phyloP scores from a whole-genome alignment of 768 basidiomycete genomes.

The Auricularia heimuer region DNA sequence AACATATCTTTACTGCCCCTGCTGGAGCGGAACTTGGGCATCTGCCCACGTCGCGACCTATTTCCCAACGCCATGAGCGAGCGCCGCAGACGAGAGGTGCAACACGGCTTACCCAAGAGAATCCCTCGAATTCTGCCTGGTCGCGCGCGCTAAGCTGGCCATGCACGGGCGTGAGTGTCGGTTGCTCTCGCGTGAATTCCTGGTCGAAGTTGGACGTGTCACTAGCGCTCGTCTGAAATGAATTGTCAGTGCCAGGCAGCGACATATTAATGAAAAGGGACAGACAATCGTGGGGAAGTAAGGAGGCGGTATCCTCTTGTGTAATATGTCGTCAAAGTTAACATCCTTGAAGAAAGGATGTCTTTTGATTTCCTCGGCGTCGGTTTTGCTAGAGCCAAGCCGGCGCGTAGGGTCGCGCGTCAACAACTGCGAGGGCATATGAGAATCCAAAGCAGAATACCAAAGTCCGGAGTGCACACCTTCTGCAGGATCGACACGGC shows the following conservation, averaged over 20 bases:
- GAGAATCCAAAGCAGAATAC: background rate
- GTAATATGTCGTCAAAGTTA: constrained; percentile 90
- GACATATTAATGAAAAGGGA: constrained; percentile 6
- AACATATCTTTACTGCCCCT: background rate
- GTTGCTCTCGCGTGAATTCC: constrained; percentile 95
- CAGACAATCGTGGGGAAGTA: constrained; percentile 95
- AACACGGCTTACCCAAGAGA: constrained; percentile 66
- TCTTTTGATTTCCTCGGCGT: constrained; percentile 94
- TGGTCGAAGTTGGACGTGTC: constrained; percentile 45
- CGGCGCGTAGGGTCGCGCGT: constrained; percentile 87
- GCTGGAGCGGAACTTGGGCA: background rate
- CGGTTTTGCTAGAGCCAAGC: constrained; percentile 82
- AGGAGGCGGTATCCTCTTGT: constrained; percentile 94
- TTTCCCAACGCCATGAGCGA: background rate
- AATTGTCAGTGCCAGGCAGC: constrained; percentile 9
- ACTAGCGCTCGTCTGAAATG: constrained; percentile 61
- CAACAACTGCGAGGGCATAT: constrained; percentile 48
- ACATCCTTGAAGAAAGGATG: constrained; percentile 99
- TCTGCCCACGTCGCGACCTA: constrained; percentile 9
- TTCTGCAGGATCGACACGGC: constrained; percentile 93
- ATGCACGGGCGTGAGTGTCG: constrained; percentile 94
- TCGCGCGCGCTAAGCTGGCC: constrained; percentile 83
- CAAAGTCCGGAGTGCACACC: constrained; percentile 31
- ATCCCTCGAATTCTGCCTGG: constrained; percentile 93
- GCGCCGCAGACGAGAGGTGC: background rate